phyloP scores from a whole-genome alignment of 176 grass and related monocot genomes.

The Carex scoparia region DNA sequence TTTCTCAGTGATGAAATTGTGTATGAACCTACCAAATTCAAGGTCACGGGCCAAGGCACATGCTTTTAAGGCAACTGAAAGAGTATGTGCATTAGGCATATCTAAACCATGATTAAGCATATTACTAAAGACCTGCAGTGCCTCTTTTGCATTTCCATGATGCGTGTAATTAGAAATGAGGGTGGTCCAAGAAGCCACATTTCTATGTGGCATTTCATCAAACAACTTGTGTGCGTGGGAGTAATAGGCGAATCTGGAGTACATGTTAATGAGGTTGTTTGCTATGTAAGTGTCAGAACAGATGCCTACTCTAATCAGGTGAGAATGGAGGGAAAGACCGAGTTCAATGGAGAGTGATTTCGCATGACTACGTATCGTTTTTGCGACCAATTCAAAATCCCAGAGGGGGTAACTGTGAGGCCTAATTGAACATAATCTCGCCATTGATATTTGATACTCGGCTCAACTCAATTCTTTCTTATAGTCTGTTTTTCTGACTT shows the following conservation, averaged over 20 bases:
- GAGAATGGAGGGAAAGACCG: conserved; percentile 19
- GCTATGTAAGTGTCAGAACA: neutral
- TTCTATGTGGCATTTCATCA: conserved; percentile 26
- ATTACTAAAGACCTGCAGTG: conserved; percentile 13
- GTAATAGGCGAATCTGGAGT: neutral
- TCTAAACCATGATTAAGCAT: conserved; percentile 18
- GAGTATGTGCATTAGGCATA: conserved; percentile 25
- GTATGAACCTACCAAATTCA: conserved; percentile 29
- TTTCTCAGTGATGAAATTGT: neutral
- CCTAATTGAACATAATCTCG: conserved; percentile 5
- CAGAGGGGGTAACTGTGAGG: neutral
- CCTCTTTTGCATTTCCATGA: conserved; percentile 21
- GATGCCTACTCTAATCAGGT: no score
- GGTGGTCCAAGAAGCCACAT: conserved; percentile 39
- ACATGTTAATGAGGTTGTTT: conserved; percentile 29
- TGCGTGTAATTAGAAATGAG: conserved; percentile 18
- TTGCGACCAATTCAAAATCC: conserved; percentile 17
- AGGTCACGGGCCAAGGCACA: conserved; percentile 24
- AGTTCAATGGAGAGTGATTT: neutral
- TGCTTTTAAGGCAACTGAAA: conserved; percentile 32
- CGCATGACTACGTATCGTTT: neutral
- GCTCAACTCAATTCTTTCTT: neutral
- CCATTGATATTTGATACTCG: neutral
- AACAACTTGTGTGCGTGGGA: conserved; percentile 5
- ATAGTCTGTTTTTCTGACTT: neutral